Evolutionary conservation across 2,329 filamentous ascomycete species (phyloP), one percentile per base, ranked within the genome.

Genomic region (Pyricularia pennisetigena): DNA sequence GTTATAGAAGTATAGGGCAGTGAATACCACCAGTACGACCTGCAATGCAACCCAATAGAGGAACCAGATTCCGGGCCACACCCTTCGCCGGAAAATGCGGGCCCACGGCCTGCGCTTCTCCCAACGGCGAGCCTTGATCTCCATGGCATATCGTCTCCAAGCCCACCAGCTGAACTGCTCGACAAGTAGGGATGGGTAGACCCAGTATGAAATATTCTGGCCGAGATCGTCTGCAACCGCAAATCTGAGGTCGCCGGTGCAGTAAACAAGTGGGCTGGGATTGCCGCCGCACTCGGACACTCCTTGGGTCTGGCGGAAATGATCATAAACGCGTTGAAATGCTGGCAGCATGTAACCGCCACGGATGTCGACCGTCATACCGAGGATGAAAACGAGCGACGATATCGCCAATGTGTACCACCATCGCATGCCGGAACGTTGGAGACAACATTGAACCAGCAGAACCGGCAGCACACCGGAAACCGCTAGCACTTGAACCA

Each of bases 351-450:
- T 69, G 32, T 64, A 68, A 23, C 57, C 67, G 4, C 68, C 68
- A 14, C 69, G 68, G 59, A 69, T 71, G 62, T 68, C 62, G 30
- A 70, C 67, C 1, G 65, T 67, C 32, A 61, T 59, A n/a, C 65
- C 71, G 8, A 73, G 35, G 1, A 70, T 35, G 29, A 70, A 72
- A 16, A 70, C 68, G 2, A 69, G n/a, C 12, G 69, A n/a, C 7
- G 70, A 67, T 20, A 73, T 68, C 0, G n/a, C 6, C 14, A 72
- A 69, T 23, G 69, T 72, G 54, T 74, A 74, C 72, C 72, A 73
- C 73, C 73, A 74, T 10, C 70, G 71, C 67, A 73, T 70, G 9
- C 70, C 70, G 3, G 69, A 66, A 1, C 72, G 71, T 59, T 74
- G 72, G 6, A 74, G 68, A 5, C 68, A 70, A 20, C 68, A 69